Conservation (phyloP, 2,329 filamentous ascomycete genomes). For the Beauveria australis region DNA sequence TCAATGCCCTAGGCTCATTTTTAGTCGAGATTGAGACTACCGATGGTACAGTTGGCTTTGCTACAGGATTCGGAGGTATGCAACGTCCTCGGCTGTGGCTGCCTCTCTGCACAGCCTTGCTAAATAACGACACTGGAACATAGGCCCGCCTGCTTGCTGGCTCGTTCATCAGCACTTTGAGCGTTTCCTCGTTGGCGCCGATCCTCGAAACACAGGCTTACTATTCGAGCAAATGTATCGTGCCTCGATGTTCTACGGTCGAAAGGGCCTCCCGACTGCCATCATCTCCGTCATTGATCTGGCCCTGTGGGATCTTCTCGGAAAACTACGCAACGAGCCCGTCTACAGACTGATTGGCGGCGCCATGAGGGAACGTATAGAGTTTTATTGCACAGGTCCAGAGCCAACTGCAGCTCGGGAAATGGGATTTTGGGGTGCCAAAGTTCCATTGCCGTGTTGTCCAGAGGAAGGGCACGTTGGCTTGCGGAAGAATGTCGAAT, state of each 20-base stretch:
- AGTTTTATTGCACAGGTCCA: conserved; percentile 94
- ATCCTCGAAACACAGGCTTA: conserved; percentile 84
- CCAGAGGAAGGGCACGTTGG: conserved; percentile 79
- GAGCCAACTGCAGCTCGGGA: conserved; percentile 70
- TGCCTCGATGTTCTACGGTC: conserved; percentile 90
- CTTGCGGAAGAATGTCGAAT: conserved; percentile 82
- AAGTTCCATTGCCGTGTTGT: conserved; percentile 83
- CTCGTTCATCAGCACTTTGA: conserved; percentile 89
- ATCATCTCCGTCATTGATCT: conserved; percentile 93
- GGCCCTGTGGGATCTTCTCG: conserved; percentile 84
- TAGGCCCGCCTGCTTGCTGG: conserved; percentile 85
- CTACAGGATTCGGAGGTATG: conserved; percentile 79
- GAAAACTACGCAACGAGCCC: conserved; percentile 85
- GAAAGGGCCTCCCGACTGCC: conserved; percentile 82
- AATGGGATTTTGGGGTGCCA: conserved; percentile 86
- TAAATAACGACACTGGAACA: background rate
- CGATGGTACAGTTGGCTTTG: conserved; percentile 89
- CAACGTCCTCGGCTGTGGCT: background rate
- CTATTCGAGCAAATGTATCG: conserved; percentile 97
- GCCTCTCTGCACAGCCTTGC: background rate
- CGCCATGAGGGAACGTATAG: conserved; percentile 70
- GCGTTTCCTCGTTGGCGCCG: conserved; percentile 79
- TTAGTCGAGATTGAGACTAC: conserved; percentile 81
- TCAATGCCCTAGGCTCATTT: conserved; percentile 91
- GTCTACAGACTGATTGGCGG: conserved; percentile 93